Evolutionary conservation across 2,329 filamentous ascomycete genomes (phyloP).

Genomic region (Dactylellina leptospora): DNA sequence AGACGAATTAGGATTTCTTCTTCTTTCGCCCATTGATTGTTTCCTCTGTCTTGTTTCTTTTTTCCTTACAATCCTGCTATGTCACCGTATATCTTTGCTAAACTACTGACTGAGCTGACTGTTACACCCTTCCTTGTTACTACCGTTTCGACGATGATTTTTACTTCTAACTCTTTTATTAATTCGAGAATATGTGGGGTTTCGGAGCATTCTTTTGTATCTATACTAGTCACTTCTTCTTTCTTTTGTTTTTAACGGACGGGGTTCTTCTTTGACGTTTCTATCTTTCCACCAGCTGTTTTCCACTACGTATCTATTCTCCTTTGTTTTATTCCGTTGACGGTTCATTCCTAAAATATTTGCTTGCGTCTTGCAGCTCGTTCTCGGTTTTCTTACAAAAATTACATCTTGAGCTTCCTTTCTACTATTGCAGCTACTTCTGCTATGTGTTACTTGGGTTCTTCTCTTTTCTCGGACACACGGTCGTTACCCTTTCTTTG

Average conservation of each 20-base stretch:
- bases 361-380: neutral
- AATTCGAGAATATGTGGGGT: constrained; percentile 41
- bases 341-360: no score
- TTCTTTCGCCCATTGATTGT: constrained; percentile 5
- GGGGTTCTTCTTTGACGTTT: constrained; percentile 31
- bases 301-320: no score
- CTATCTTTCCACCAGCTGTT: neutral
- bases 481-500: constrained; percentile 1
- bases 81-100: constrained; percentile 13
- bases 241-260: constrained; percentile 42
- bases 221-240: constrained; percentile 49
- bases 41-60: constrained; percentile 8
- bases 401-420: neutral
- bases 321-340: no score
- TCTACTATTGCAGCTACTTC: neutral
- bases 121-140: neutral
- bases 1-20: constrained; percentile 3
- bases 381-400: neutral
- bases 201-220: constrained; percentile 54
- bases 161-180: constrained; percentile 37
- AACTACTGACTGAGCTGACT: constrained; percentile 1
- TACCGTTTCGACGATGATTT: neutral
- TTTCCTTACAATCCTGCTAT: no score
- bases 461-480: neutral
- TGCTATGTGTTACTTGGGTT: neutral